phyloP scores from a whole-genome alignment of 768 basidiomycete species.

The Kwoniella sp. region DNA sequence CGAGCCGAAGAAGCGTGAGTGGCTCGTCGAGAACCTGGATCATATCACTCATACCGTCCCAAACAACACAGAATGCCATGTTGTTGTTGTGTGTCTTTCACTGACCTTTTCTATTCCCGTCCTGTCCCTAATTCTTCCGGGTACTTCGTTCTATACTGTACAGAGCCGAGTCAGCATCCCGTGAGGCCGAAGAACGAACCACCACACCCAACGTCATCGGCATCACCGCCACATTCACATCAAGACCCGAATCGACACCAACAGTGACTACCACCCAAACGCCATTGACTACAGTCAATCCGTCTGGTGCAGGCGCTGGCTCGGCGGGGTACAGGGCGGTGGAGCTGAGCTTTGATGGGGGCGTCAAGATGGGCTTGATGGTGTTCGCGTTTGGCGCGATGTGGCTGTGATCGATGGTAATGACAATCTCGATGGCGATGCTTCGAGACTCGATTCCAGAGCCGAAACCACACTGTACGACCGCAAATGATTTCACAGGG shows the following conservation, averaged over 20 bases:
- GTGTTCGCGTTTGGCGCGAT: not conserved
- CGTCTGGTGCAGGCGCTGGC: not conserved
- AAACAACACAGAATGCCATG: too few species aligned
- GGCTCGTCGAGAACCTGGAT: too few species aligned
- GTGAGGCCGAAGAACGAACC: slow-evolving; percentile 5
- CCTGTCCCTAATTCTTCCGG: too few species aligned
- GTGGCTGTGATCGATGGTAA: not conserved
- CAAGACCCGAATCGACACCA: slow-evolving; percentile 4
- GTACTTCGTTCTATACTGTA: not conserved
- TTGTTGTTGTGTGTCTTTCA: too few species aligned
- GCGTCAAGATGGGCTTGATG: slow-evolving; percentile 7
- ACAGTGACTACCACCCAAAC: slow-evolving; percentile 8
- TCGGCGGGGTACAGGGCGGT: not conserved
- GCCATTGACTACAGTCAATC: not conserved
- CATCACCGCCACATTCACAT: slow-evolving; percentile 2
- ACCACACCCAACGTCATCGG: slow-evolving; percentile 21
- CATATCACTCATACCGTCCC: too few species aligned
- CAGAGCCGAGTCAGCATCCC: slow-evolving; percentile 16
- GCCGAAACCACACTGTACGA: too few species aligned
- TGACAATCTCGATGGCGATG: not conserved
- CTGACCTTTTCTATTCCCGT: not conserved
- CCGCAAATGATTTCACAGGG: too few species aligned
- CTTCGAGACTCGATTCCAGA: too few species aligned
- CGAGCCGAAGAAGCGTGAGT: slow-evolving; percentile 26
- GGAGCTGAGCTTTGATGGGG: not conserved